Conservation (phyloP, 345 rosid species). For the Aethionema arabicum region DNA sequence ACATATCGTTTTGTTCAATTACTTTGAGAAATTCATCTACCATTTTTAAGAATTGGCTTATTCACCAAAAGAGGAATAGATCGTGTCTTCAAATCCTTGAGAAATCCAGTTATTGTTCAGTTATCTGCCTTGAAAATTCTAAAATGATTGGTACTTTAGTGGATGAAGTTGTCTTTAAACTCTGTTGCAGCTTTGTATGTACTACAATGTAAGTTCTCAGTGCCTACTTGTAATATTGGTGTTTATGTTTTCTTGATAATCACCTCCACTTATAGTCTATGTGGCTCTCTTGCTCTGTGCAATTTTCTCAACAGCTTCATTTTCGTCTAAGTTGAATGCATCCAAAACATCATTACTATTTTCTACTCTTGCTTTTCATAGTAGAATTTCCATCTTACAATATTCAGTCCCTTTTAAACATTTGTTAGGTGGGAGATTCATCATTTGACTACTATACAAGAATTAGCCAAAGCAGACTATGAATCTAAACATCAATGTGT, state of each 20-base stretch:
- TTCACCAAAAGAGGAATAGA: constrained; percentile 50
- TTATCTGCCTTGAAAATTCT: constrained; percentile 54
- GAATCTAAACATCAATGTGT: constrained; percentile 74
- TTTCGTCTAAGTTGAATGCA: background rate
- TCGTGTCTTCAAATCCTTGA: constrained; percentile 22
- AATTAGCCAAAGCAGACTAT: constrained; percentile 86
- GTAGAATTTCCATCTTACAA: constrained; percentile 21
- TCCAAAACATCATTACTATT: background rate
- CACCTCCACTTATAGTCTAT: too few relatives aligned
- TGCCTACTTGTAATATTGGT: background rate
- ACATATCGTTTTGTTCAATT: too few relatives aligned
- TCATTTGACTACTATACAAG: constrained; percentile 84
- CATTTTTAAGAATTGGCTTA: constrained; percentile 76
- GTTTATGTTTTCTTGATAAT: background rate
- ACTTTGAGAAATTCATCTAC: constrained; percentile 70
- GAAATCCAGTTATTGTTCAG: constrained; percentile 44
- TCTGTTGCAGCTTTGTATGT: constrained; percentile 79
- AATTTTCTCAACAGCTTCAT: too few relatives aligned
- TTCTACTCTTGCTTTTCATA: constrained; percentile 17
- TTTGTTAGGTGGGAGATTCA: constrained; percentile 87
- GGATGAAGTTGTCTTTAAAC: constrained; percentile 75
- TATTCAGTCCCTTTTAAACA: constrained; percentile 79
- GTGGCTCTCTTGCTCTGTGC: background rate
- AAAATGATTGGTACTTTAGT: constrained; percentile 90
- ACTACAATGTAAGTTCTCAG: constrained; percentile 65